Evolutionary conservation across 768 basidiomycete species (phyloP), one percentile per base, ranked within the genome.

Genomic region (Suillus occidentalis): DNA sequence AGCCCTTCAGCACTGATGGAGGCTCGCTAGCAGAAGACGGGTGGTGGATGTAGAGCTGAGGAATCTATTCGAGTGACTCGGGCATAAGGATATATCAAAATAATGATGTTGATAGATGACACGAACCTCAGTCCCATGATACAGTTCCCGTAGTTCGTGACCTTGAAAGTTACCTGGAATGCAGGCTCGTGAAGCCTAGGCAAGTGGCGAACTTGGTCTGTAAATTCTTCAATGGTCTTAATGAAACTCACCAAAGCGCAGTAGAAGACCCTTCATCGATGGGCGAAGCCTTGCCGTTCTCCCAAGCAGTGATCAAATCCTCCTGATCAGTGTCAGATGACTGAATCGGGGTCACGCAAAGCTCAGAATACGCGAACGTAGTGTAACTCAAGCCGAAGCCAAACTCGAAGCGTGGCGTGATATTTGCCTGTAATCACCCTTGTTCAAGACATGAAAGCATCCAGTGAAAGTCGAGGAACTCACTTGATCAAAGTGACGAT

Each of bases 1-100:
- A 90, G 16, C 89, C 89, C 64, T 81, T 84, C 39, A 89, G 80
- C 28, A 91, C 75, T 4, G 83, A 84, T 2, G 89, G 89, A 7
- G 90, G 90, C 72, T 90, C 88, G 53, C 83, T 82, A 16, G 87
- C 78, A 0, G 81, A 82, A 0, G 76, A 65, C 0, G 88, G 89
- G 79, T 85, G 83, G 72, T 87, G 82, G 47, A 91, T 64, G 76
- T 91, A 92, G 5, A 92, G 71, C 76, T 92, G 90, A 18, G 89
- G 84, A 59, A 87, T 87, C 84, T 89, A 67, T 25, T 50, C 60
- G 14, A 22, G 55, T 22, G 2, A 9, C 6, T 62, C 62, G n/a
- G 28, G 71, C 9, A 66, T 49, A 36, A 57, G 7, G n/a, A n/a
- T n/a, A n/a, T 5, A 36, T 28, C 3, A 6, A 28, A 45, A 56